Conservation (phyloP, 352 stramenopile species). For the Phytophthora pseudosyringae region DNA sequence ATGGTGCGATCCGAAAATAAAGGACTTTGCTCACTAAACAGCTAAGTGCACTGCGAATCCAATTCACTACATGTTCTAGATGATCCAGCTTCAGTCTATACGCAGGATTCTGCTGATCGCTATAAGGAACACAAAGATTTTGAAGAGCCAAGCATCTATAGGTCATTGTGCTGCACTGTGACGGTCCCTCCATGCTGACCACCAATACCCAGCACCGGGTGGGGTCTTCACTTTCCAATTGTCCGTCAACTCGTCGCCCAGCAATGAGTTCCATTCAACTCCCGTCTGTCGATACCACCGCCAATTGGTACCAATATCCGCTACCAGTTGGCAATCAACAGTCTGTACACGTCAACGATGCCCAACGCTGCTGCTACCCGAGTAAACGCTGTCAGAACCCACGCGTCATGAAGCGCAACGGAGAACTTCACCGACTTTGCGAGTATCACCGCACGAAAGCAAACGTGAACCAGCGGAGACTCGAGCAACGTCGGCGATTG, state of each 20-base stretch:
- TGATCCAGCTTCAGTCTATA: too few relatives aligned
- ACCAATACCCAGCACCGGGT: neutral
- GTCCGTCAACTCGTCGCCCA: neutral
- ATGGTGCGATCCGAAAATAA: slow-evolving; percentile 1
- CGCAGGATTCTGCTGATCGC: too few relatives aligned
- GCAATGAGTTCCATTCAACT: slow-evolving; percentile 26
- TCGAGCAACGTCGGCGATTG: slow-evolving; percentile 23
- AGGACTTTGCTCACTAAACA: neutral
- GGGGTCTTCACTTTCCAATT: slow-evolving; percentile 17
- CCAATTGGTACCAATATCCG: slow-evolving; percentile 7
- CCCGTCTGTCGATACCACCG: neutral
- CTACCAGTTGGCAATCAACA: slow-evolving; percentile 15
- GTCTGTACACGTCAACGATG: slow-evolving; percentile 2
- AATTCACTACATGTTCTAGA: too few relatives aligned
- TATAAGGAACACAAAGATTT: too few relatives aligned
- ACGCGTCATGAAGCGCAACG: slow-evolving; percentile 46
- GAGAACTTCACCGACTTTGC: slow-evolving; percentile 45
- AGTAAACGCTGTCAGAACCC: slow-evolving; percentile 44
- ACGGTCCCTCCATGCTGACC: too few relatives aligned
- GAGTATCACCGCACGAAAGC: slow-evolving; percentile 35
- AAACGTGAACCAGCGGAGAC: slow-evolving; percentile 32
- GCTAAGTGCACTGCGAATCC: too few relatives aligned
- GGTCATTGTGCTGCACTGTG: too few relatives aligned
- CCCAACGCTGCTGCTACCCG: slow-evolving; percentile 18
- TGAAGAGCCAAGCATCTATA: too few relatives aligned